These are phyloP conservation scores for Entomortierella parvispora DNA, from an alignment of 192 early-diverging fungal species.

Conservation along the genomic window DNA sequence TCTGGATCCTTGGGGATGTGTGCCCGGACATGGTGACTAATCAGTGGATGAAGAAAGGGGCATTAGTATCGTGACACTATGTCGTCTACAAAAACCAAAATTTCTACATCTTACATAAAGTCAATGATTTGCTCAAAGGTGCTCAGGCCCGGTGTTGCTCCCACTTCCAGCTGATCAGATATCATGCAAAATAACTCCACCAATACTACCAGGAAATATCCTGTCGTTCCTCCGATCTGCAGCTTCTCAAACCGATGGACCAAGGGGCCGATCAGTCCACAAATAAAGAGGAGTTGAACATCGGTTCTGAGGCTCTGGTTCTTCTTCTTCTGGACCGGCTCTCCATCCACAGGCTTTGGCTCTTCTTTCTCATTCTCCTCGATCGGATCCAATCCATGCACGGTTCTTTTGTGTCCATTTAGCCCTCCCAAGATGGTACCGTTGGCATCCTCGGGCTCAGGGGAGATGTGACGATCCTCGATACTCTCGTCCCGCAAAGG, in stretches of 20 bases:
- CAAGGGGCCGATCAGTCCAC: constrained; percentile 75
- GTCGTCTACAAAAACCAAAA: neutral
- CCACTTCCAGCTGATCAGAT: constrained; percentile 52
- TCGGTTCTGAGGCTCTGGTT: constrained; percentile 59
- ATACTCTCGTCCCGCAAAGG: constrained; percentile 7
- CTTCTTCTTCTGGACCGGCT: constrained; percentile 4
- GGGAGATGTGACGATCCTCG: constrained; percentile 9
- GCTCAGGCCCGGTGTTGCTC: constrained; percentile 49
- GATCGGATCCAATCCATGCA: neutral
- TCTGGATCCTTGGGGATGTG: constrained; percentile 60
- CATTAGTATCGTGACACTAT: neutral
- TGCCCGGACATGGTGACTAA: constrained; percentile 57
- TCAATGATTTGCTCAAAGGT: constrained; percentile 62
- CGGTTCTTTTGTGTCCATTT: neutral
- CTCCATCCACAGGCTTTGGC: neutral
- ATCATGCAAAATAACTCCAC: constrained; percentile 60
- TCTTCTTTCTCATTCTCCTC: constrained; percentile 3
- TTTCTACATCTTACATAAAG: constrained; percentile 56
- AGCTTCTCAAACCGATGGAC: constrained; percentile 76
- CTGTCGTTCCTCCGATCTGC: constrained; percentile 53
- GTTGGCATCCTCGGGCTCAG: neutral
- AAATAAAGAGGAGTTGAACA: constrained; percentile 77
- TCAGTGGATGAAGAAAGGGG: neutral
- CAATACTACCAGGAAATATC: constrained; percentile 55
- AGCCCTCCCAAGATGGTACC: neutral